Conservation (phyloP, 345 rosid genomes). For the Streptanthus diversifolius region DNA sequence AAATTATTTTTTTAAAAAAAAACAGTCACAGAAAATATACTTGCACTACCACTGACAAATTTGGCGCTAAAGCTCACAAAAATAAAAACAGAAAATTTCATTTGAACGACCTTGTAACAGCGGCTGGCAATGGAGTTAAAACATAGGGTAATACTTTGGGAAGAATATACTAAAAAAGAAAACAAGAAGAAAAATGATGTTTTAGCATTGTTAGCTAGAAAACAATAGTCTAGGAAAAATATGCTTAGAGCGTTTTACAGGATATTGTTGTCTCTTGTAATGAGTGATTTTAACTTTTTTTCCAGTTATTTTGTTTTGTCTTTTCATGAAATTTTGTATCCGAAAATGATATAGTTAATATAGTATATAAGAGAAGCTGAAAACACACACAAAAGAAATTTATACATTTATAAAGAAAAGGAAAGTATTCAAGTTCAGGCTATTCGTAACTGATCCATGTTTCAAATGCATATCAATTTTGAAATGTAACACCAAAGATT, state of each 20-base stretch:
- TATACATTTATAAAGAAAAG: neutral
- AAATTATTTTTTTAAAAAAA: too few species aligned
- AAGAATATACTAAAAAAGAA: neutral
- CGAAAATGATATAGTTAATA: neutral
- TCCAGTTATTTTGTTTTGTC: neutral
- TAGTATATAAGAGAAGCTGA: neutral
- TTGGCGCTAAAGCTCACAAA: too few species aligned
- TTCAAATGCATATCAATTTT: neutral
- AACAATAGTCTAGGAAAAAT: neutral
- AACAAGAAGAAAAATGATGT: neutral
- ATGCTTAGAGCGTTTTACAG: neutral
- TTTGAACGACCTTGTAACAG: too few species aligned
- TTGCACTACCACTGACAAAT: too few species aligned
- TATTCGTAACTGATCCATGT: neutral
- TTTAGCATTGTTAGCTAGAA: neutral
- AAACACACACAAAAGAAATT: neutral
- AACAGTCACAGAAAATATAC: too few species aligned
- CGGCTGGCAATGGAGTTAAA: too few species aligned
- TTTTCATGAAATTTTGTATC: neutral
- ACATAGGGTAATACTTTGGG: neutral
- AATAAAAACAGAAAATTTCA: too few species aligned
- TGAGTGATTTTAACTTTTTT: slow-evolving; percentile 4
- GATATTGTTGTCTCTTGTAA: neutral
- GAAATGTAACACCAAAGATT: neutral
- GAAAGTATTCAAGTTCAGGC: too few species aligned